Base-by-base conservation (phyloP, 2,329 filamentous ascomycete species). In the Sporothrix brunneoviolacea region DNA sequence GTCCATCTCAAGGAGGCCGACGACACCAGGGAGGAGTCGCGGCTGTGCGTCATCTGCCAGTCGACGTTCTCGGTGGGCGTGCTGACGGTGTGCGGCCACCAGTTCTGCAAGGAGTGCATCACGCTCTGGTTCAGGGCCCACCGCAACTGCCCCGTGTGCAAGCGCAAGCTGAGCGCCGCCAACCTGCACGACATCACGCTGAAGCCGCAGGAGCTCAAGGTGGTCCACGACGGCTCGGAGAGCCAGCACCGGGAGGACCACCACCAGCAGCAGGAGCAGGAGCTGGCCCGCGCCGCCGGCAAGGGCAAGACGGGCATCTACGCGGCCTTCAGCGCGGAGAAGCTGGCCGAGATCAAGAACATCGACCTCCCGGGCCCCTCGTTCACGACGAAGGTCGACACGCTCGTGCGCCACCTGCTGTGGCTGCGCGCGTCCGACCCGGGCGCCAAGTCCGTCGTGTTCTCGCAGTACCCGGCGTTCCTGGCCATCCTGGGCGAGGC, bases 351-450 rank as follows among this genome's bases (percentile, higher is more conserved):
- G 61, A 95, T 98, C 63, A 88, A 90, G 60, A 80, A 83, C 49
- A 83, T 95, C 51, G 82, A 93, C 44, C 73, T 97, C 1, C 69
- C 81, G 10, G 79, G 79, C 0, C 77, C 77, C 2, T 90, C 86
- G 0, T 96, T 88, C 61, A 90, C 89, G 2, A 94, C 88, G 0
- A 98, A 97, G 66, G 84, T 97, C 16, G 90, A 96, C 64, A 94
- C 82, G 0, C 69, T 91, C 3, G 76, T 84, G 24, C 79, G 88
- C 3, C 93, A 97, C 64, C 68, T 97, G 3, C 68, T 95, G 15
- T 96, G 88, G 88, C 74, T 97, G 18, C 82, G 91, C 3, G 75
- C 86, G 57, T 81, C 87, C 42, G 90, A 96, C 58, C 88, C 89
- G 0, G 89, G 89, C 0, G 82, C 89, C 9, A 97, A 97, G 64